A percentile compares a stretch with the other conserved stretches of the same genome.
phyloP scores from a whole-genome alignment of 345 rosid genomes.

The Eucalyptus polybractea region DNA sequence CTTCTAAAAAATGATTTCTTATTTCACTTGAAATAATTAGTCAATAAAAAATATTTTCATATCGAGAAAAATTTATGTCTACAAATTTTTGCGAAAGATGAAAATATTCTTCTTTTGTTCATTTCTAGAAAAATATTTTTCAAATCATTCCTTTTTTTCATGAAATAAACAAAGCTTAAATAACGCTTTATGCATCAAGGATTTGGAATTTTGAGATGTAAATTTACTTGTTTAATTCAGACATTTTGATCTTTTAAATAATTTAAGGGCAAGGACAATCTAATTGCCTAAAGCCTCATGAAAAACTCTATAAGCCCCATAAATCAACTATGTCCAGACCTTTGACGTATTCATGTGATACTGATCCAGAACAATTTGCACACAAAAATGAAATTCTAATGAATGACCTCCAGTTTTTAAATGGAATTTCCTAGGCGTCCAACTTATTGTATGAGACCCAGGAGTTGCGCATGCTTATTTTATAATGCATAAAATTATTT shows the following conservation, averaged over 20 bases:
- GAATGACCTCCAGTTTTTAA: background rate
- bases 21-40: too few relatives aligned
- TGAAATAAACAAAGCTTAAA: background rate
- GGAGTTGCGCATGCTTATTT: background rate
- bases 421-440: background rate
- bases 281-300: background rate
- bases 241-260: background rate
- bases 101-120: background rate
- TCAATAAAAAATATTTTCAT: too few relatives aligned
- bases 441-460: background rate
- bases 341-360: background rate
- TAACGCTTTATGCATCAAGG: background rate
- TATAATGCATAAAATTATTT: background rate
- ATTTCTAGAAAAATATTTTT: background rate
- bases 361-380: background rate
- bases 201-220: background rate
- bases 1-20: too few relatives aligned
- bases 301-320: background rate
- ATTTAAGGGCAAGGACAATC: background rate
- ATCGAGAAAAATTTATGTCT: too few relatives aligned
- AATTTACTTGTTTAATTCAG: background rate
- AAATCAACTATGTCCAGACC: background rate
- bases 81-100: background rate
- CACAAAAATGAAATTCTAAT: background rate
- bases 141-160: background rate